phyloP scores from a whole-genome alignment of 1,284 basidiomycete genomes.

The Veloporphyrellus conicus region DNA sequence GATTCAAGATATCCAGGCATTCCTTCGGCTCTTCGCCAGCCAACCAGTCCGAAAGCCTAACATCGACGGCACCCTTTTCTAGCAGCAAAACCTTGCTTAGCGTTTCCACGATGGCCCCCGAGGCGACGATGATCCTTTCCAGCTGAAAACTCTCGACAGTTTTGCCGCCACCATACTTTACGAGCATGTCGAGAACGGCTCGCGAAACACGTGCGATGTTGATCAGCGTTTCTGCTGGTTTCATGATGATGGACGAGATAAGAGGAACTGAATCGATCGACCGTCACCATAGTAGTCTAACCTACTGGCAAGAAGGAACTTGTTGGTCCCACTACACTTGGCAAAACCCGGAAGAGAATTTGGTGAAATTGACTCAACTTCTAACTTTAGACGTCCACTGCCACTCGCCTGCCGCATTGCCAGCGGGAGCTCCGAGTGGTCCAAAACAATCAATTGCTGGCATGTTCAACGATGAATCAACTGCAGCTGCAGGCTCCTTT shows the following conservation, averaged over 20 bases:
- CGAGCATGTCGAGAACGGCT: background rate
- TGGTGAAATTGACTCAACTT: no score
- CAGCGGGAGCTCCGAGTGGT: no score
- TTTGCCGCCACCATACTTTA: background rate
- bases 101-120: background rate
- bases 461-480: no score
- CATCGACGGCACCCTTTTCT: background rate
- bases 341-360: no score
- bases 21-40: background rate
- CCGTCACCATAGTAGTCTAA: no score
- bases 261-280: no score
- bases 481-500: no score
- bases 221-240: slow-evolving; percentile 3
- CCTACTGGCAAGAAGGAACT: no score
- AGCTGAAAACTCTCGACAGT: slow-evolving; percentile 1
- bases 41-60: slow-evolving; percentile 10
- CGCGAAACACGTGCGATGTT: slow-evolving; percentile 3
- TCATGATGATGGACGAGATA: background rate
- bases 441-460: no score
- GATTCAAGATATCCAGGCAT: slow-evolving; percentile 2
- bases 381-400: no score
- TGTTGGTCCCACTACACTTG: no score
- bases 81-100: slow-evolving; percentile 4
- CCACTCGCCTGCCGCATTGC: no score
- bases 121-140: slow-evolving; percentile 9